phyloP scores from a whole-genome alignment of 495 filamentous ascomycete genomes.

The Thermochaetoides thermophila region DNA sequence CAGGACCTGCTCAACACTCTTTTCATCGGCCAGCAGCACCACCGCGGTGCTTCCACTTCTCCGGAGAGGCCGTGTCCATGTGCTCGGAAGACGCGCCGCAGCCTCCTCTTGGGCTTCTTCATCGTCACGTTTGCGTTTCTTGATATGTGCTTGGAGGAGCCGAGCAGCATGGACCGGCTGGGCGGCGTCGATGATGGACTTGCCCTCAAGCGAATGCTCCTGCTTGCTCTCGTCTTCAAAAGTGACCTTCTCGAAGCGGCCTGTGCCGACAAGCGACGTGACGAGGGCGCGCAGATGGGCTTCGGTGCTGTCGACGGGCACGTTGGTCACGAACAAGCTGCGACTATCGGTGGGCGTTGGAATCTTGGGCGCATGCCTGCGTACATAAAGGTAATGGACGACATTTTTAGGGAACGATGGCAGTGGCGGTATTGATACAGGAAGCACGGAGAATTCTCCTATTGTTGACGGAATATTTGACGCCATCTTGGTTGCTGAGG shows the following conservation, averaged over 20 bases:
- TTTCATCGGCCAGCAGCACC: slow-evolving; percentile 67
- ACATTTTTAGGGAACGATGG: slow-evolving; percentile 41
- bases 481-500: slow-evolving; percentile 16
- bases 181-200: slow-evolving; percentile 10
- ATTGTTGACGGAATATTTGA: slow-evolving; percentile 12
- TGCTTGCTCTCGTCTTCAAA: slow-evolving; percentile 44
- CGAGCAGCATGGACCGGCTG: slow-evolving; percentile 27
- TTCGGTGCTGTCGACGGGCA: slow-evolving; percentile 74
- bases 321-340: slow-evolving; percentile 74
- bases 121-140: slow-evolving; percentile 44
- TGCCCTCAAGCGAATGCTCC: slow-evolving; percentile 4
- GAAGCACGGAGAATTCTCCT: slow-evolving; percentile 36
- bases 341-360: slow-evolving; percentile 56
- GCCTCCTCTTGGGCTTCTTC: slow-evolving; percentile 39
- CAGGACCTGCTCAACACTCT: slow-evolving; percentile 53
- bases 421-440: slow-evolving; percentile 46
- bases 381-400: slow-evolving; percentile 77
- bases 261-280: slow-evolving; percentile 49
- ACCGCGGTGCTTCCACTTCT: slow-evolving; percentile 63
- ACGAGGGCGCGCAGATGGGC: slow-evolving; percentile 63
- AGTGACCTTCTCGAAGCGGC: slow-evolving; percentile 56
- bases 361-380: slow-evolving; percentile 62
- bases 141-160: slow-evolving; percentile 39
- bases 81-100: slow-evolving; percentile 41
- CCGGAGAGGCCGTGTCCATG: slow-evolving; percentile 63